Evolutionary conservation across 2,329 filamentous ascomycete species (phyloP).

Genomic region (Juglanconis juglandina): DNA sequence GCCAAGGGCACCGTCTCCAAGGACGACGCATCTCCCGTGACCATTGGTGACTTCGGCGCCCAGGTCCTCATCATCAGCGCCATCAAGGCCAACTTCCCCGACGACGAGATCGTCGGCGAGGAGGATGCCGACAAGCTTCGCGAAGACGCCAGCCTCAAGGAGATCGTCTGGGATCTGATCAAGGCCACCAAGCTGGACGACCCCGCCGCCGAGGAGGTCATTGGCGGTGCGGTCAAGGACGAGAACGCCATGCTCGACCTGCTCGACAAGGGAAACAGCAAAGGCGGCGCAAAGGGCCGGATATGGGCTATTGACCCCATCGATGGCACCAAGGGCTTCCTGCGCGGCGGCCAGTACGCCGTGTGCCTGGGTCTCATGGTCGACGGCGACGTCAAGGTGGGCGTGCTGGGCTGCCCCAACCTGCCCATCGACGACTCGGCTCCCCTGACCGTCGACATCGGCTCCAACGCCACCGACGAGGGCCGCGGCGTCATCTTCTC

Average conservation of each 20-base stretch:
- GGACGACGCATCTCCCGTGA: slow-evolving; percentile 93
- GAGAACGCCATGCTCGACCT: slow-evolving; percentile 61
- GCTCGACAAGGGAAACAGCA: slow-evolving; percentile 66
- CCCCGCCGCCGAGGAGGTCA: slow-evolving; percentile 57
- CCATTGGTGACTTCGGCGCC: slow-evolving; percentile 95
- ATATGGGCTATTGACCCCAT: slow-evolving; percentile 98
- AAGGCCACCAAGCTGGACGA: slow-evolving; percentile 67
- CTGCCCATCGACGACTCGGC: slow-evolving; percentile 80
- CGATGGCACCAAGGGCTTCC: slow-evolving; percentile 95
- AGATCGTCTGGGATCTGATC: slow-evolving; percentile 83
- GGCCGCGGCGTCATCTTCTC: slow-evolving; percentile 86
- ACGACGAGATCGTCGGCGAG: slow-evolving; percentile 89
- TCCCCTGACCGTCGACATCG: slow-evolving; percentile 67
- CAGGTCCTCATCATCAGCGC: slow-evolving; percentile 94
- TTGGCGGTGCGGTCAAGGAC: slow-evolving; percentile 63
- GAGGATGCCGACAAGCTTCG: slow-evolving; percentile 84
- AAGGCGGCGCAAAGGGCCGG: slow-evolving; percentile 69
- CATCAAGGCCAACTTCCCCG: slow-evolving; percentile 82
- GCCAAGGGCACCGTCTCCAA: slow-evolving; percentile 93
- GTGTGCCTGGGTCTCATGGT: slow-evolving; percentile 90
- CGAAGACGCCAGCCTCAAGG: slow-evolving; percentile 64
- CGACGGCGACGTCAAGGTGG: slow-evolving; percentile 89
- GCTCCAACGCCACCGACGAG: slow-evolving; percentile 68
- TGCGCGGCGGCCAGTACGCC: slow-evolving; percentile 94
- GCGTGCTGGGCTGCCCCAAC: slow-evolving; percentile 93